Base-by-base conservation (phyloP, 2,329 filamentous ascomycete species). In the Beauveria sp. region DNA sequence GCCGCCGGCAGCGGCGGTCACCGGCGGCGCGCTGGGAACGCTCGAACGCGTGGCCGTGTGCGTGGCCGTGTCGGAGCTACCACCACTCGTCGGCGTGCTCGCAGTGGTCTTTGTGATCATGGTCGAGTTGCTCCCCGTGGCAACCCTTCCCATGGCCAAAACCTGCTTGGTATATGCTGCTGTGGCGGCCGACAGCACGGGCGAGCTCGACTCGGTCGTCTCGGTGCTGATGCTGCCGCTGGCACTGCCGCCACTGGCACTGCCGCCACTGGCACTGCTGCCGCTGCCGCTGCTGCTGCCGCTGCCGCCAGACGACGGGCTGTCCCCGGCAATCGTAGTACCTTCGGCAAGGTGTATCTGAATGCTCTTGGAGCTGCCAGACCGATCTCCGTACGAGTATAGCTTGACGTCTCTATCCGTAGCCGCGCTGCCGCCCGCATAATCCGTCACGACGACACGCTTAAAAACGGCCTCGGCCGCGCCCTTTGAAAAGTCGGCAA, bases 391-490 rank as follows among this genome's bases (percentile, higher is more conserved):
- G 47, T 74, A 81, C 40, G 72, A 61, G 66, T 81, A 81, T 22
- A 22, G 22, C 66, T 70, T 71, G 43, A 78, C 75, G 20, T 70
- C 70, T 64, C 72, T 67, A 53, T 64, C 67, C 1, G 67, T 67
- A 1, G 68, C 66, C 3, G 54, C 61, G 28, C 73, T 71, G 62
- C 74, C 74, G 42, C 75, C 75, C 62, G 74, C 72, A 65, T 79
- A 79, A 65, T 81, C 78, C 52, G 71, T 67, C 61, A 81, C 73
- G 38, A 68, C 74, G 61, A 80, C 68, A 58, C 72, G 74, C 75
- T 79, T 75, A 72, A 79, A 78, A 69, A 74, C 75, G 60, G 75
- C 77, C 3, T 68, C 68, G 70, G 78, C 78, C 6, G 78, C 77
- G 45, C 70, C 77, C 64, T 77, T 62, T 52, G 65, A 68, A 69